Percentiles rank a stretch among this genome's conserved stretches.
Evolutionary conservation across 768 basidiomycete genomes (phyloP).

Genomic region (Tubosaeta sp.): DNA sequence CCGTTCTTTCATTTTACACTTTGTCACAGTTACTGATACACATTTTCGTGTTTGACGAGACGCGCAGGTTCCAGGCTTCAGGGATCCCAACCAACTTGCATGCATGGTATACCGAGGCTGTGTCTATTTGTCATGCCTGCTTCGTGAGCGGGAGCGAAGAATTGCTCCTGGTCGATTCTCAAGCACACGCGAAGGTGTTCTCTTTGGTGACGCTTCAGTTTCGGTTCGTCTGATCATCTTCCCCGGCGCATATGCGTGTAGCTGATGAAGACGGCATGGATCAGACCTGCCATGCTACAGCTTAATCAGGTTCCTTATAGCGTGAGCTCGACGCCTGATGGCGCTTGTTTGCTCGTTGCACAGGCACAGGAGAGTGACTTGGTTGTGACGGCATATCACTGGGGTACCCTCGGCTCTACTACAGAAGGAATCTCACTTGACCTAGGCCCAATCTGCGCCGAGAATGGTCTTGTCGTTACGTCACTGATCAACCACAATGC

Average conservation of each 20-base stretch:
- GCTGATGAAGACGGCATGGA: background rate
- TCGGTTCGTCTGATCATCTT: background rate
- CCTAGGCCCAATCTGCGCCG: constrained; percentile 22
- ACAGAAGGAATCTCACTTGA: constrained; percentile 39
- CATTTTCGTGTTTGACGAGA: constrained; percentile 46
- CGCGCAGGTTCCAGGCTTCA: constrained; percentile 36
- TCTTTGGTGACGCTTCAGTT: constrained; percentile 36
- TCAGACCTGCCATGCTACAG: constrained; percentile 37
- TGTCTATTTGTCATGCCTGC: constrained; percentile 33
- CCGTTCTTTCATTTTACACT: background rate
- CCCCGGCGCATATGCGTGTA: background rate
- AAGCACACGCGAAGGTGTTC: constrained; percentile 42
- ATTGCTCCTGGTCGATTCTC: constrained; percentile 45
- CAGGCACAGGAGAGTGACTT: constrained; percentile 15
- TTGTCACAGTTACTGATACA: constrained; percentile 36
- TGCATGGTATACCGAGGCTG: constrained; percentile 37
- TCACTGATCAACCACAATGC: no score
- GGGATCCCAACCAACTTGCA: constrained; percentile 40
- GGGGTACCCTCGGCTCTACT: constrained; percentile 49
- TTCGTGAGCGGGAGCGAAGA: constrained; percentile 53
- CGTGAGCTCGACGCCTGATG: no score
- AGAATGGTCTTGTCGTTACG: constrained; percentile 2
- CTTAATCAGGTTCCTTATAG: no score
- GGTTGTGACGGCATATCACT: constrained; percentile 40
- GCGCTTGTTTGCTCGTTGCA: constrained; percentile 7